Evolutionary conservation across 1,284 basidiomycete species (phyloP).

Genomic region (Coniferiporia sulphurascens): DNA sequence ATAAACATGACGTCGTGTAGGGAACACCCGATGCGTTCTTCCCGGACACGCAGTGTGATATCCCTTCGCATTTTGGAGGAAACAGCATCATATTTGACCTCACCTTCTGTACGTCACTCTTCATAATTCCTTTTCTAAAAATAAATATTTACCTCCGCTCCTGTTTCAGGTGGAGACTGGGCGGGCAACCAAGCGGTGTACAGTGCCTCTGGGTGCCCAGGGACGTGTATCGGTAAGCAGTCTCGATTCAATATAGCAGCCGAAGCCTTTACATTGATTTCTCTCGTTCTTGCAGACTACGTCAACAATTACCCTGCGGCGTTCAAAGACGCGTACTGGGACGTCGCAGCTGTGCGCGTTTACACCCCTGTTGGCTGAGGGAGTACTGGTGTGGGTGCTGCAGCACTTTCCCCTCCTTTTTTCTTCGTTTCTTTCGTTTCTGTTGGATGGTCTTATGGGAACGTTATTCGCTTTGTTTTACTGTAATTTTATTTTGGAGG

Average conservation of each 20-base stretch:
- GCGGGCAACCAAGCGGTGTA: conserved; percentile 7
- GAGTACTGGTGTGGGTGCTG: too few species aligned
- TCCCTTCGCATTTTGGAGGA: conserved; percentile 45
- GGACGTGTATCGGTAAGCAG: conserved; percentile 13
- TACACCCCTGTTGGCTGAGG: conserved; percentile 21
- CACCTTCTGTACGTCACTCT: conserved; percentile 36
- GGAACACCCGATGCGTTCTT: conserved; percentile 54
- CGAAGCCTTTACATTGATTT: background rate
- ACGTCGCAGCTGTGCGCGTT: conserved; percentile 45
- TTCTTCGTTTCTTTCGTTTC: too few species aligned
- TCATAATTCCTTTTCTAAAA: background rate
- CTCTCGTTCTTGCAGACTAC: conserved; percentile 11
- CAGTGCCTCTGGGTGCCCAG: conserved; percentile 6
- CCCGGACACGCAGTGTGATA: conserved; percentile 47
- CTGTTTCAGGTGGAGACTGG: conserved; percentile 17
- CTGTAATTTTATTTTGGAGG: too few species aligned
- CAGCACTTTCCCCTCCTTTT: too few species aligned
- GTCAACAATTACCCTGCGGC: conserved; percentile 36
- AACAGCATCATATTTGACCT: conserved; percentile 61
- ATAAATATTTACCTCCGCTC: background rate
- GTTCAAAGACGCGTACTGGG: conserved; percentile 65
- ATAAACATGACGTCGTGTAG: conserved; percentile 20
- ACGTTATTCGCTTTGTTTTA: too few species aligned
- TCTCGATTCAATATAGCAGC: background rate
- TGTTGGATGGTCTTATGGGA: too few species aligned